Evolutionary conservation across 1,284 basidiomycete species (phyloP), one percentile per base, ranked within the genome.

Genomic region (Jaminaea rosea): DNA sequence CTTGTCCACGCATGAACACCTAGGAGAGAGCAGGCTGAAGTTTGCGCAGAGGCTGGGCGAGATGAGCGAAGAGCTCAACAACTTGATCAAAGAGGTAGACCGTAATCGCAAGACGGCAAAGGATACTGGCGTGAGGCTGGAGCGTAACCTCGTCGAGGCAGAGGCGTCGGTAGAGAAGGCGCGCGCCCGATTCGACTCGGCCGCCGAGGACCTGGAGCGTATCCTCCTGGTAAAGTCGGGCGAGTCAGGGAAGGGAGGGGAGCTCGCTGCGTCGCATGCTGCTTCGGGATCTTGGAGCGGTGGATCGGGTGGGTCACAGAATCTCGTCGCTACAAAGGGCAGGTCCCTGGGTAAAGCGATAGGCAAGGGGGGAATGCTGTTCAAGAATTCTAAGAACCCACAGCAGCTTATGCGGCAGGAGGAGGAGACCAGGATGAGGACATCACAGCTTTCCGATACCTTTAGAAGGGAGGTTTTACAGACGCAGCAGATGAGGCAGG

Each of bases 191-290:
- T 83, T 97, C 55, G 93, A 98, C 62, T 74, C 84, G 2, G 86
- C 88, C 0, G 90, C 88, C 0, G 94, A 98, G 75, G 94, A 98
- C 69, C 78, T 98, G 26, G 94, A 96, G 74, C 83, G 92, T 13
- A 78, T 97, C n/a, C 76, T 98, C 2, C 78, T 97, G 6, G 83
- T 91, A 72, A 97, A 98, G 76, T 88, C 93, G 72, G 92, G 94
- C 21, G 93, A 97, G 50, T 52, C 56, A 26, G 47, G 62, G 17
- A 69, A 69, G 46, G 59, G 61, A 2, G 64, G 64, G 15, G 70
- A 72, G 50, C 56, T 69, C 7, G 39, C 39, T 7, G 39, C 39
- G 13, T 24, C 17, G 13, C 39, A 42, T 23, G 17, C 39, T 23
- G 29, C 29, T 31, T 8, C 29, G 9, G n/a, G n/a, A n/a, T n/a